Evolutionary conservation across 257 asterid species (phyloP).

Genomic region (Nicotiana obtusifolia): DNA sequence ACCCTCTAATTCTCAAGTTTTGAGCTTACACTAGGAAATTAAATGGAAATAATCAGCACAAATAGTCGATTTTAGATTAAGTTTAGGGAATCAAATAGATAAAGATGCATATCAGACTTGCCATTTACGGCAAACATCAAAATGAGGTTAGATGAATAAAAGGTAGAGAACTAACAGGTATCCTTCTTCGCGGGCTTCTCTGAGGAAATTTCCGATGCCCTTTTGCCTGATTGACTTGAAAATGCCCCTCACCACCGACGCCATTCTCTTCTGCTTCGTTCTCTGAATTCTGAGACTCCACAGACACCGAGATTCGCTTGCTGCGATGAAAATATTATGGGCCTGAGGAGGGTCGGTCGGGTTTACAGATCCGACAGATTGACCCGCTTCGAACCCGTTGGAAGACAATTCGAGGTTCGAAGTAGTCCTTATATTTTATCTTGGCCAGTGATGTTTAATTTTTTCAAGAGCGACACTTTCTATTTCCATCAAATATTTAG

Average conservation of each 20-base stretch:
- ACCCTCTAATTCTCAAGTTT: not conserved
- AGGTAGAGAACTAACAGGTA: conserved; percentile 41
- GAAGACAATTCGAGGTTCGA: too few species aligned
- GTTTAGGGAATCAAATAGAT: not conserved
- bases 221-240: conserved; percentile 65
- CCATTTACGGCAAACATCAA: not conserved
- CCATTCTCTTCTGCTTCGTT: conserved; percentile 35
- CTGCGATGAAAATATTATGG: not conserved
- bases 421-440: too few species aligned
- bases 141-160: not conserved
- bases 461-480: too few species aligned
- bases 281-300: not conserved
- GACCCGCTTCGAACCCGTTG: not conserved
- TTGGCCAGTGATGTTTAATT: too few species aligned
- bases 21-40: not conserved
- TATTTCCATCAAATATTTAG: too few species aligned
- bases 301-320: not conserved
- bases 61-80: not conserved
- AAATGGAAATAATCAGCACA: conserved; percentile 2
- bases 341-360: not conserved
- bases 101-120: not conserved
- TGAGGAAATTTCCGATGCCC: conserved; percentile 62
- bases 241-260: conserved; percentile 66
- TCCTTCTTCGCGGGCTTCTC: conserved; percentile 77
- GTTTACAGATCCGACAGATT: not conserved